Evolutionary conservation across 192 early-diverging fungal species (phyloP).

Genomic region (Rhizoclosmatium sp.): DNA sequence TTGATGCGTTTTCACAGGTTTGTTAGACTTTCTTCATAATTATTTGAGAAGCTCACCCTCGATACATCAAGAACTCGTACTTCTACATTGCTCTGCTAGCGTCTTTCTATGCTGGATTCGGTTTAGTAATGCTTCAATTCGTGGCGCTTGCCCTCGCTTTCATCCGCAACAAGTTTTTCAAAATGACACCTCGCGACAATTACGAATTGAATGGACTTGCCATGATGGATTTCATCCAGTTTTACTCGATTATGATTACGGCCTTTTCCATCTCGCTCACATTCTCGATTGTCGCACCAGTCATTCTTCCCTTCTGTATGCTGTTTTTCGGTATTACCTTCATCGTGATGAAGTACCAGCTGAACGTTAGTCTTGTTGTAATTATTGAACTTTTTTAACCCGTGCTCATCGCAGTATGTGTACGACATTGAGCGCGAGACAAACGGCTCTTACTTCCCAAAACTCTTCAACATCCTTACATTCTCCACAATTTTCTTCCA

Average conservation of each 20-base stretch:
- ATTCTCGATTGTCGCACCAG: conserved; percentile 50
- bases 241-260: conserved; percentile 44
- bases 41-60: neutral
- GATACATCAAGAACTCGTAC: conserved; percentile 28
- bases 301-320: conserved; percentile 48
- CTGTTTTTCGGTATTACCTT: conserved; percentile 47
- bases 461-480: conserved; percentile 51
- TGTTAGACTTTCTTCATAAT: neutral
- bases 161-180: conserved; percentile 44
- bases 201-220: conserved; percentile 46
- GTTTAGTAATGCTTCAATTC: conserved; percentile 53
- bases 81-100: conserved; percentile 46
- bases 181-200: conserved; percentile 52
- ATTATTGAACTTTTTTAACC: neutral
- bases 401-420: conserved; percentile 38
- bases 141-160: conserved; percentile 36
- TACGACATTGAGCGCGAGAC: conserved; percentile 52
- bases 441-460: conserved; percentile 49
- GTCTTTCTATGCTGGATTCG: conserved; percentile 39
- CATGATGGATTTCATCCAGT: conserved; percentile 41
- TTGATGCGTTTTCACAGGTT: conserved; percentile 19
- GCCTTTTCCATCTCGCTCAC: conserved; percentile 42
- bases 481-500: conserved; percentile 44
- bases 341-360: conserved; percentile 57
- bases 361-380: conserved; percentile 15